These are phyloP conservation scores for Backusella mclennaniae DNA, from an alignment of 192 early-diverging fungal genomes.

Conservation along the genomic window DNA sequence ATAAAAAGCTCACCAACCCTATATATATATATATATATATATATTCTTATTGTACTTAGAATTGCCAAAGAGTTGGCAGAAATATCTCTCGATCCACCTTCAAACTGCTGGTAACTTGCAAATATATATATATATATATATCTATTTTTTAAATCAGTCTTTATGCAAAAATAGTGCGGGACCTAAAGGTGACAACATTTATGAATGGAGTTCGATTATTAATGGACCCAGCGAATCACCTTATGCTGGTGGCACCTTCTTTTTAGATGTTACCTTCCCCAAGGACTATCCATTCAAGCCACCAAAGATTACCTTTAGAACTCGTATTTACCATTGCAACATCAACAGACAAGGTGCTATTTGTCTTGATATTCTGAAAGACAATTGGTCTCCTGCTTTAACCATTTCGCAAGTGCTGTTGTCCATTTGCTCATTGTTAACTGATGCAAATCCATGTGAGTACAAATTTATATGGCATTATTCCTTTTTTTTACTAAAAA, in stretches of 20 bases:
- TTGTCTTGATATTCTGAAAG: slow-evolving; percentile 94
- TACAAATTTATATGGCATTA: background rate
- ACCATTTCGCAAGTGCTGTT: slow-evolving; percentile 95
- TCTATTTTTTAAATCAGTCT: too few relatives aligned
- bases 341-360: slow-evolving; percentile 89
- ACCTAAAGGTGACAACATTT: slow-evolving; percentile 93
- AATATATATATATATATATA: too few relatives aligned
- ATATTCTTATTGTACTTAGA: slow-evolving; percentile 37
- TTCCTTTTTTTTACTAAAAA: background rate
- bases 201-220: slow-evolving; percentile 95
- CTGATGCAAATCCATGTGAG: slow-evolving; percentile 91
- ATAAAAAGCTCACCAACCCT: too few relatives aligned
- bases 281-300: slow-evolving; percentile 96
- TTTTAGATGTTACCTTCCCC: slow-evolving; percentile 89
- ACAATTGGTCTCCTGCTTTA: slow-evolving; percentile 97
- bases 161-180: slow-evolving; percentile 63
- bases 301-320: slow-evolving; percentile 86
- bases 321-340: slow-evolving; percentile 98
- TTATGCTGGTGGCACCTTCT: slow-evolving; percentile 89
- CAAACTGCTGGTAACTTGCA: slow-evolving; percentile 69
- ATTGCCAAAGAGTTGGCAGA: slow-evolving; percentile 97
- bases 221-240: slow-evolving; percentile 86
- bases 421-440: slow-evolving; percentile 87
- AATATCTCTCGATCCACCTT: slow-evolving; percentile 92
- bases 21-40: too few relatives aligned